Conservation (phyloP, 2,329 filamentous ascomycete genomes). For the Geosmithia putterillii region DNA sequence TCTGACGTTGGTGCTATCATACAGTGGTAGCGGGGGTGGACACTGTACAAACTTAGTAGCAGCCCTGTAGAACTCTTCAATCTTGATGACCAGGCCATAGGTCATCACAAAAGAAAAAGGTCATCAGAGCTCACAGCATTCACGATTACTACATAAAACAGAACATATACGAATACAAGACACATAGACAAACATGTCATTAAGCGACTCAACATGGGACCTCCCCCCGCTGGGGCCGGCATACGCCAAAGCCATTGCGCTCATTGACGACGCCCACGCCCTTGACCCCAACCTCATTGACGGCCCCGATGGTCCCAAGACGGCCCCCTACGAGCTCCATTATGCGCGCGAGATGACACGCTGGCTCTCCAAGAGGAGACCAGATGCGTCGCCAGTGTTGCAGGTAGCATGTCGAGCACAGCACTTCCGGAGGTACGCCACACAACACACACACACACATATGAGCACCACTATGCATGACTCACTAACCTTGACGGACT, state of each 20-base stretch:
- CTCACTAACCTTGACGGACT: slow-evolving; percentile 1
- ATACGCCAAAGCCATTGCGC: slow-evolving; percentile 41
- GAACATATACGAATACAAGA: no score
- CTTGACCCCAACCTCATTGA: slow-evolving; percentile 23
- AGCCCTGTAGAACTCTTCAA: no score
- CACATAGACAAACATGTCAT: no score
- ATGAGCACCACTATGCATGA: not conserved
- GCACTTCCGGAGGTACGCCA: slow-evolving; percentile 55
- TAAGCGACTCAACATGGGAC: not conserved
- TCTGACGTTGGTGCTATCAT: no score
- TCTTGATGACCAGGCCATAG: no score
- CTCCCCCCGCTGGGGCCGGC: slow-evolving; percentile 21
- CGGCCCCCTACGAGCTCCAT: slow-evolving; percentile 64
- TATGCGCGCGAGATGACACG: slow-evolving; percentile 70
- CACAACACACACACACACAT: not conserved
- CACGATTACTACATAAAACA: no score
- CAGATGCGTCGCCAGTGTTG: slow-evolving; percentile 52
- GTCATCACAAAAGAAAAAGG: no score
- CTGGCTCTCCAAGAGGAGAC: slow-evolving; percentile 51
- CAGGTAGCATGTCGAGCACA: slow-evolving; percentile 72
- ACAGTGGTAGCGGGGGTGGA: no score
- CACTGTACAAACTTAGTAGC: no score
- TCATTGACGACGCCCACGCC: slow-evolving; percentile 56
- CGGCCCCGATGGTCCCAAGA: slow-evolving; percentile 25
- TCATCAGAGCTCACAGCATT: no score